Conservation (phyloP, 2,329 filamentous ascomycete species). For the Fusarium stilboides region DNA sequence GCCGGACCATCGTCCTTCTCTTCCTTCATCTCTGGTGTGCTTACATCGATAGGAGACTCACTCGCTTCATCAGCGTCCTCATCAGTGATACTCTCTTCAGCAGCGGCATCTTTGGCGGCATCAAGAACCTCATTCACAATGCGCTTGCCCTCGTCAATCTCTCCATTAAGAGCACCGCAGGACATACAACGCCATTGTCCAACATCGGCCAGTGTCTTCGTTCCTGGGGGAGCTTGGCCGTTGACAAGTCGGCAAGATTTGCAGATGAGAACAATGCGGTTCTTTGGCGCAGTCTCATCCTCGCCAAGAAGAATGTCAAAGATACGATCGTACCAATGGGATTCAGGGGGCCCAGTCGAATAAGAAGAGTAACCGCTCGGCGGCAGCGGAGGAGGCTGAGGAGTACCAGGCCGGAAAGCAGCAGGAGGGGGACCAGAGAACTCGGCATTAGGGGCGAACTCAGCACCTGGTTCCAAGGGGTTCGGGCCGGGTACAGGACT, state of each 20-base stretch:
- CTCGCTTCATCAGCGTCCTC: slow-evolving; percentile 13
- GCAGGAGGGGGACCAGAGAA: slow-evolving; percentile 52
- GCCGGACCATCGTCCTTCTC: slow-evolving; percentile 43
- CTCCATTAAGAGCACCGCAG: slow-evolving; percentile 87
- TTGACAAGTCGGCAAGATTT: slow-evolving; percentile 88
- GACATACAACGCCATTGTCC: slow-evolving; percentile 90
- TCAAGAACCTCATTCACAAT: slow-evolving; percentile 77
- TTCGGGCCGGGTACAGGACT: slow-evolving; percentile 51
- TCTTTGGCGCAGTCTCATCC: slow-evolving; percentile 93
- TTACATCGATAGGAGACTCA: slow-evolving; percentile 32
- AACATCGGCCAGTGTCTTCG: slow-evolving; percentile 81
- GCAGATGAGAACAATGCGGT: slow-evolving; percentile 91
- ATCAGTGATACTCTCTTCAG: slow-evolving; percentile 30
- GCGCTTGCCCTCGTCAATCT: slow-evolving; percentile 81
- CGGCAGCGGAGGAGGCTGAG: slow-evolving; percentile 34
- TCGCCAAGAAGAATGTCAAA: slow-evolving; percentile 94
- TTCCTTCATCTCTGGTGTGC: slow-evolving; percentile 22
- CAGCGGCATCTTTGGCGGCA: slow-evolving; percentile 40
- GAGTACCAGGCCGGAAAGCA: slow-evolving; percentile 58
- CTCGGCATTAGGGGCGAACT: slow-evolving; percentile 81
- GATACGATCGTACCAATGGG: slow-evolving; percentile 95
- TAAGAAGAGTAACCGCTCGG: slow-evolving; percentile 36
- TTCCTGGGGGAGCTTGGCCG: slow-evolving; percentile 93
- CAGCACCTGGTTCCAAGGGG: slow-evolving; percentile 64
- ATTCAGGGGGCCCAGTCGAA: slow-evolving; percentile 53